These are phyloP conservation scores for Petunia axillaris DNA, from an alignment of 257 asterid genomes.

Conservation along the genomic window DNA sequence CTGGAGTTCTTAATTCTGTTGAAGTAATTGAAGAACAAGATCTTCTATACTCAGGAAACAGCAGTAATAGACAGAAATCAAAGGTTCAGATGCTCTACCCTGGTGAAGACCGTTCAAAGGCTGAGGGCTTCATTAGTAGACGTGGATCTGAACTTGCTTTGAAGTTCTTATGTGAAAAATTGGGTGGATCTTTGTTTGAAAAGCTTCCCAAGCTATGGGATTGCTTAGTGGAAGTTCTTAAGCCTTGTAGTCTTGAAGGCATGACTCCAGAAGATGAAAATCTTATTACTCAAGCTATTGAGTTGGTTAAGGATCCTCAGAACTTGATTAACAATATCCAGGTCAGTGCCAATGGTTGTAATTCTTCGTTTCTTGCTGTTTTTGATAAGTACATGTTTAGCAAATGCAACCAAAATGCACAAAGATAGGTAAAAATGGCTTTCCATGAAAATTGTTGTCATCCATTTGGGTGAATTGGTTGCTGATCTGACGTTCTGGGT, in stretches of 20 bases:
- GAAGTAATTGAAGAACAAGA: slow-evolving; percentile 91
- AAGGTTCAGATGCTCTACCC: slow-evolving; percentile 68
- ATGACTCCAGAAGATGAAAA: slow-evolving; percentile 66
- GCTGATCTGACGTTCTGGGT: neutral
- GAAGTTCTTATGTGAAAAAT: slow-evolving; percentile 80
- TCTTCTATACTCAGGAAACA: slow-evolving; percentile 73
- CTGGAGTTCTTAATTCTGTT: slow-evolving; percentile 74
- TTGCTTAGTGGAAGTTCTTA: slow-evolving; percentile 93
- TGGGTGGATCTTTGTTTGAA: slow-evolving; percentile 82
- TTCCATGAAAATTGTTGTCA: neutral
- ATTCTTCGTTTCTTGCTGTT: slow-evolving; percentile 14
- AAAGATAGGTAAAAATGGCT: slow-evolving; percentile 5
- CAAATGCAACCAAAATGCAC: slow-evolving; percentile 4
- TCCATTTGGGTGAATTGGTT: neutral
- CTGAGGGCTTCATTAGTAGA: slow-evolving; percentile 90
- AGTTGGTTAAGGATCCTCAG: slow-evolving; percentile 78
- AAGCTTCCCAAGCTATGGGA: slow-evolving; percentile 94
- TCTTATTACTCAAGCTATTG: slow-evolving; percentile 62
- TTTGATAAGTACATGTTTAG: neutral
- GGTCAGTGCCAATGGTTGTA: slow-evolving; percentile 45
- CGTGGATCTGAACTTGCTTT: slow-evolving; percentile 96
- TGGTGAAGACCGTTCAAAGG: slow-evolving; percentile 86
- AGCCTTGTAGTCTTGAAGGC: slow-evolving; percentile 69
- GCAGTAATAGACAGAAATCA: slow-evolving; percentile 57
- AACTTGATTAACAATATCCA: slow-evolving; percentile 88